Evolutionary conservation across 202 grass and related monocot genomes (phyloP), one percentile per base, ranked within the genome.

Genomic region (Carex arenaria): DNA sequence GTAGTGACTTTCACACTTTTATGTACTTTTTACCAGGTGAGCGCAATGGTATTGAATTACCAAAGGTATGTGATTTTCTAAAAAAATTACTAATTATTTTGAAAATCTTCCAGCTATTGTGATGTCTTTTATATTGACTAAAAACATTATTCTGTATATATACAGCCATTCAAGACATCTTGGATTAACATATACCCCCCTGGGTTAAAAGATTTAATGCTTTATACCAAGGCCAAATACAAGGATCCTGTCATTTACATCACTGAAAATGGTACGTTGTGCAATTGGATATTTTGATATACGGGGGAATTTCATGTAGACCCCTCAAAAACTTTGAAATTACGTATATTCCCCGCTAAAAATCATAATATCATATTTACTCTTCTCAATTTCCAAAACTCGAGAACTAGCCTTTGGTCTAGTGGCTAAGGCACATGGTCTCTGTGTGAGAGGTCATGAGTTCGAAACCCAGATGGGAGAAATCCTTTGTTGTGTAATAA

Each of bases 241-340:
- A 60, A 82, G 18, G 66, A 72, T 34, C 85, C 85, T 17, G 34
- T 74, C 31, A 87, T 82, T 49, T 82, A 87, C 66, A 53, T 87
- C 30, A 87, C 85, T 19, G 80, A 87, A 64, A 87, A 87, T 52
- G 85, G 85, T 87, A 57, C 10, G 9, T 71, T 9, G 0, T 47
- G 17, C 38, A 61, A 19, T 15, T 15, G 10, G n/a, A 70, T 28
- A 22, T 53, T 20, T 51, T 43, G n/a, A 82, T 67, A 28, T 18
- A 40, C 38, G 38, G 38, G n/a, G 1, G 38, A 40, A 40, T 40
- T 40, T 40, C 38, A 7, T 40, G 5, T 40, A 40, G 38, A 40
- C 5, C 38, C 38, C 38, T 40, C 38, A 40, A 40, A 40, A 40
- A 5, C 5, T 40, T 40, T 40, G 38, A 40, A 40, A 40, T 40